Percentiles rank a stretch among this genome's conserved stretches.
Evolutionary conservation across 2,329 filamentous ascomycete species (phyloP).

Genomic region (Sporothrix euskadiensis): DNA sequence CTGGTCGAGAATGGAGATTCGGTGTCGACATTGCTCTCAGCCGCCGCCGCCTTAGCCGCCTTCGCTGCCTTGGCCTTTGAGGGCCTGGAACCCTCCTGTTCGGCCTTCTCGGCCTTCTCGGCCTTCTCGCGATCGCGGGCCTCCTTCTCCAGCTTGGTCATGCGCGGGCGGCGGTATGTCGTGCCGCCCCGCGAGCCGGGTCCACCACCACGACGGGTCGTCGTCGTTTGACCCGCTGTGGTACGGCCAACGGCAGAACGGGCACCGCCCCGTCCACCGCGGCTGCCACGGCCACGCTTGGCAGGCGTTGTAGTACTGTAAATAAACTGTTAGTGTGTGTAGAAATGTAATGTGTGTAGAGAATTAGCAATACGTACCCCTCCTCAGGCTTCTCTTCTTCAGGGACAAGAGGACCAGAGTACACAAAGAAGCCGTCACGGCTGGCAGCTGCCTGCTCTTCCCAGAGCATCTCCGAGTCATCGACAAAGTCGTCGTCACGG

Average conservation of each 20-base stretch:
- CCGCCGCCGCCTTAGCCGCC: constrained; percentile 18
- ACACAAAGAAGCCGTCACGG: constrained; percentile 97
- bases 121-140: constrained; percentile 79
- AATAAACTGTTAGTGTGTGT: constrained; percentile 40
- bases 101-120: constrained; percentile 65
- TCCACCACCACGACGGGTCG: constrained; percentile 39
- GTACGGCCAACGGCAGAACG: constrained; percentile 58
- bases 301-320: constrained; percentile 69
- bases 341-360: background rate
- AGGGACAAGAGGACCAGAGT: constrained; percentile 85
- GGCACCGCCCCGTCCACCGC: constrained; percentile 47
- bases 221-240: constrained; percentile 45
- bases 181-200: constrained; percentile 75
- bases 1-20: constrained; percentile 28
- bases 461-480: constrained; percentile 94
- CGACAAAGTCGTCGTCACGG: constrained; percentile 79
- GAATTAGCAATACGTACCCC: constrained; percentile 47
- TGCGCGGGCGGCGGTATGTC: constrained; percentile 76
- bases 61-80: constrained; percentile 1
- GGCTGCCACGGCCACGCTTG: constrained; percentile 63
- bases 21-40: constrained; percentile 14
- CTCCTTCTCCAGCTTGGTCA: constrained; percentile 82
- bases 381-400: constrained; percentile 74
- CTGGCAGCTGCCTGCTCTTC: constrained; percentile 92
- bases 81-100: constrained; percentile 45